Evolutionary conservation across 2,329 filamentous ascomycete species (phyloP), one percentile per base, ranked within the genome.

Genomic region (Emmonsia crescens): DNA sequence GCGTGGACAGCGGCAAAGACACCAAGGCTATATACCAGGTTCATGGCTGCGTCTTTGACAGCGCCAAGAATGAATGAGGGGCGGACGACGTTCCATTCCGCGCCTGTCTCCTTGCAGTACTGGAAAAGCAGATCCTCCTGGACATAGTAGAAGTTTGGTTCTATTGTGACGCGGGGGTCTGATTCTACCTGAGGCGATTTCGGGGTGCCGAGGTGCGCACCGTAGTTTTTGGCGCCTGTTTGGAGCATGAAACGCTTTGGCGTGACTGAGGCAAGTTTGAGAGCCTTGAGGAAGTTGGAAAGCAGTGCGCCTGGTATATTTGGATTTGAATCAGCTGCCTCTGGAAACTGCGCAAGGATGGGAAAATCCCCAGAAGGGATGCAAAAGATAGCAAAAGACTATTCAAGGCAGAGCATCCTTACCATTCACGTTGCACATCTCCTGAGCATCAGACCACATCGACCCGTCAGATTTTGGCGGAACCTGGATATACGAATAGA

Each of bases 401-500:
- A 29, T 4, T 31, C 16, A 38, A 40, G 10, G 12, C 24, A 10
- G 40, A 33, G 16, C 27, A 52, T 61, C 57, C 64, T 62, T 58
- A 68, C 68, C 65, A 62, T 83, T 83, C 12, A 82, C 74, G 31
- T 73, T 74, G 29, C 76, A 75, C 67, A 83, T 72, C 64, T 81
- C 78, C 21, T 82, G 77, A 5, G 77, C 78, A 65, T 81, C 76
- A 27, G 75, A 77, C 80, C 80, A 83, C 10, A 80, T 67, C 1
- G 74, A 71, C 16, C 71, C 70, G 1, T 77, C 77, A 19, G 73
- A 70, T 61, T 78, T 78, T 0, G 79, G 79, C 36, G 74, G 69
- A 0, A 76, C 76, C 64, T 83, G 81, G n/a, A 82, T 72, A 71
- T 83, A 83, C 1, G 79, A 79, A 62, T 78, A 82, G 72, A 82